A percentile compares a stretch with the other conserved stretches of the same genome.
Conservation (phyloP, 2,329 filamentous ascomycete genomes). For the Lecanosticta acicola region DNA sequence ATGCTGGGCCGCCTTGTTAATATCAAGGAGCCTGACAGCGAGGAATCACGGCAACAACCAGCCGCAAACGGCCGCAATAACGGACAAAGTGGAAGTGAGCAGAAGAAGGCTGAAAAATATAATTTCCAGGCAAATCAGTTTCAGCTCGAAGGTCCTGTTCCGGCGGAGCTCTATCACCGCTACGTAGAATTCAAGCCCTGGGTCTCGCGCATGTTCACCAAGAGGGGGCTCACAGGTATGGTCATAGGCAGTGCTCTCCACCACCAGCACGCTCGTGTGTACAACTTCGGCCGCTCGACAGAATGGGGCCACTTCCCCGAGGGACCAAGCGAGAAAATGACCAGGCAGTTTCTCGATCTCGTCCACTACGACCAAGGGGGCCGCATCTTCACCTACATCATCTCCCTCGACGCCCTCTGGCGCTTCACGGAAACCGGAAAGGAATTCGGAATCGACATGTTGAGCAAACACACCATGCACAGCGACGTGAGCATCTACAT, state of each 20-base stretch:
- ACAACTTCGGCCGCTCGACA: constrained; percentile 77
- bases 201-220: constrained; percentile 81
- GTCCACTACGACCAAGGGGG: constrained; percentile 81
- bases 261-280: constrained; percentile 82
- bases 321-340: constrained; percentile 61
- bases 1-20: constrained; percentile 78
- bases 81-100: constrained; percentile 23
- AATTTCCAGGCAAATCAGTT: constrained; percentile 93
- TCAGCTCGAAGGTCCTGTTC: constrained; percentile 78
- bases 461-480: constrained; percentile 97
- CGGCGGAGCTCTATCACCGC: constrained; percentile 75
- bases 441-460: constrained; percentile 86
- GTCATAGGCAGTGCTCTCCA: constrained; percentile 80
- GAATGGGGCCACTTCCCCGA: constrained; percentile 59
- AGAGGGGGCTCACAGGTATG: constrained; percentile 68
- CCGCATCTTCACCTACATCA: constrained; percentile 83
- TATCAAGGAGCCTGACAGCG: constrained; percentile 51
- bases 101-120: constrained; percentile 54
- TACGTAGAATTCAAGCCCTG: constrained; percentile 91
- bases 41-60: constrained; percentile 17
- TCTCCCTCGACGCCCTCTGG: constrained; percentile 79
- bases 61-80: background rate
- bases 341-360: constrained; percentile 76
- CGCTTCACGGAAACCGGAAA: constrained; percentile 94
- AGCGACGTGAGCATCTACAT: constrained; percentile 87